Percentiles rank a stretch among this genome's conserved stretches.
These are phyloP conservation scores for Volutella citrinella DNA, from an alignment of 2,329 filamentous ascomycete genomes.

Conservation along the genomic window DNA sequence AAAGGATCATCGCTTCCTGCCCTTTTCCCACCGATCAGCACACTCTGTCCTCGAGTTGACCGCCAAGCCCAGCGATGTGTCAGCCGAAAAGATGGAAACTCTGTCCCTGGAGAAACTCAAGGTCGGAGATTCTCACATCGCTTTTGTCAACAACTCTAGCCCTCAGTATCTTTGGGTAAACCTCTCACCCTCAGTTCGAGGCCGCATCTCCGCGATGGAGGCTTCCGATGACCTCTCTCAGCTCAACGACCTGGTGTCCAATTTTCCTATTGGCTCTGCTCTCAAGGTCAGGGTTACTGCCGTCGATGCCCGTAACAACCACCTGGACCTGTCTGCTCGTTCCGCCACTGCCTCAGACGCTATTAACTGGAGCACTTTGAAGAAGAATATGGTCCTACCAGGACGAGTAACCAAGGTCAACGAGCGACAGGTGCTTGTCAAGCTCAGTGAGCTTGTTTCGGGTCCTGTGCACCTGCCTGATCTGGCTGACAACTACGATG, in stretches of 20 bases:
- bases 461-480: slow-evolving; percentile 82
- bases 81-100: slow-evolving; percentile 41
- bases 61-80: slow-evolving; percentile 67
- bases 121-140: slow-evolving; percentile 68
- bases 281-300: slow-evolving; percentile 74
- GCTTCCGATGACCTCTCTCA: slow-evolving; percentile 82
- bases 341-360: slow-evolving; percentile 46
- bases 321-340: slow-evolving; percentile 79
- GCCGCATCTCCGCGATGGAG: slow-evolving; percentile 78
- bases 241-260: slow-evolving; percentile 69
- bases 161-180: slow-evolving; percentile 86
- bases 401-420: slow-evolving; percentile 82
- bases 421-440: slow-evolving; percentile 79
- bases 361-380: slow-evolving; percentile 68
- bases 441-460: slow-evolving; percentile 76
- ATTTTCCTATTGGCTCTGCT: slow-evolving; percentile 89
- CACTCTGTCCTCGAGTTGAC: slow-evolving; percentile 87
- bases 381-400: slow-evolving; percentile 76
- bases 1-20: slow-evolving; percentile 84
- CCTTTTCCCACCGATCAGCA: slow-evolving; percentile 79
- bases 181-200: slow-evolving; percentile 81
- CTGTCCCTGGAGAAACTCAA: slow-evolving; percentile 72
- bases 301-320: slow-evolving; percentile 69
- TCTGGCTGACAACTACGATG: slow-evolving; percentile 79
- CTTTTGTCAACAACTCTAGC: slow-evolving; percentile 87